A percentile compares a stretch with the other conserved stretches of the same genome.
phyloP scores from a whole-genome alignment of 2,329 filamentous ascomycete species.

The Trichoderma lentiforme region DNA sequence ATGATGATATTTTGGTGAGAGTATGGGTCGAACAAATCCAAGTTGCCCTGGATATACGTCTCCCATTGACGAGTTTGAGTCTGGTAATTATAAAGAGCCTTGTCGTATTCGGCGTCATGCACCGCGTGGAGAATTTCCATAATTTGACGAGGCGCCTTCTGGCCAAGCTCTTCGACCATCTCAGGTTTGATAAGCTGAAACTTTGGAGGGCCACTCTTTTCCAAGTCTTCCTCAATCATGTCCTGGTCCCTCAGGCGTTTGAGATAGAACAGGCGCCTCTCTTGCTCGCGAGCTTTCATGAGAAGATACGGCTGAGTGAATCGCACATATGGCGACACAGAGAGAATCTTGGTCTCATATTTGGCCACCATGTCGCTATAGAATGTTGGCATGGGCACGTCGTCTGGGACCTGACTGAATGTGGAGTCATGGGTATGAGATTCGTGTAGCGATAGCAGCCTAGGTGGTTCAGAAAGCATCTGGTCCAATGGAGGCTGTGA shows the following conservation, averaged over 20 bases:
- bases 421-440: slow-evolving; percentile 43
- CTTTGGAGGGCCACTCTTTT: slow-evolving; percentile 63
- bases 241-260: slow-evolving; percentile 79
- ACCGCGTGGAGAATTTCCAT: slow-evolving; percentile 93
- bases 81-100: slow-evolving; percentile 86
- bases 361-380: slow-evolving; percentile 95
- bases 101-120: slow-evolving; percentile 95
- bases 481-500: slow-evolving; percentile 28
- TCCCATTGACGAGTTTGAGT: slow-evolving; percentile 97
- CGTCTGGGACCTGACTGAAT: slow-evolving; percentile 65
- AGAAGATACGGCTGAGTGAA: slow-evolving; percentile 92
- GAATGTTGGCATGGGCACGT: slow-evolving; percentile 82
- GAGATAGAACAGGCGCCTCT: slow-evolving; percentile 76
- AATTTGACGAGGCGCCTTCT: slow-evolving; percentile 77
- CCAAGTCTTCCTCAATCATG: slow-evolving; percentile 53
- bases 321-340: slow-evolving; percentile 92
- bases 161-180: slow-evolving; percentile 84
- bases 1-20: slow-evolving; percentile 96
- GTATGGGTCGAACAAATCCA: slow-evolving; percentile 89
- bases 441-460: slow-evolving; percentile 40
- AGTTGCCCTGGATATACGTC: slow-evolving; percentile 82
- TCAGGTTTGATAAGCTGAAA: slow-evolving; percentile 93
- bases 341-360: slow-evolving; percentile 88
- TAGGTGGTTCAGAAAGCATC: slow-evolving; percentile 26
- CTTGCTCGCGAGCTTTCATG: slow-evolving; percentile 87